Percentiles rank a stretch among this genome's conserved stretches.
Conservation (phyloP, 2,329 filamentous ascomycete species). For the Pseudocercospora vitis region DNA sequence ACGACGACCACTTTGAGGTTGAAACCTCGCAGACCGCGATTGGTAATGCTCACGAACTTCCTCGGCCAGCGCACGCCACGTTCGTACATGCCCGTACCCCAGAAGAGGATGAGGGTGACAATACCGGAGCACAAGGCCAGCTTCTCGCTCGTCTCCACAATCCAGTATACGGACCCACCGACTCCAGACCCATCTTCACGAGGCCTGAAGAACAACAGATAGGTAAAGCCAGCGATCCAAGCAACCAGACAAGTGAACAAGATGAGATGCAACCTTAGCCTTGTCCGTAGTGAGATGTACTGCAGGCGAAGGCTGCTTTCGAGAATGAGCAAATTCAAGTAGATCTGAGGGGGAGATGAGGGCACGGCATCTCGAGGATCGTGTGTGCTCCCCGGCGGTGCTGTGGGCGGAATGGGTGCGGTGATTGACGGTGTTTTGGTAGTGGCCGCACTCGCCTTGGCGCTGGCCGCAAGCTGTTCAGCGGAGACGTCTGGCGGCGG, state of each 20-base stretch:
- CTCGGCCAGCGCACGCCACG: slow-evolving; percentile 91
- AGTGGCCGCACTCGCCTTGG: slow-evolving; percentile 31
- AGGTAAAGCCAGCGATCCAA: slow-evolving; percentile 84
- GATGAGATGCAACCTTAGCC: slow-evolving; percentile 88
- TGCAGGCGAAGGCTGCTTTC: slow-evolving; percentile 91
- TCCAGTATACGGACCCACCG: slow-evolving; percentile 94
- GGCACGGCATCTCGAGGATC: slow-evolving; percentile 80
- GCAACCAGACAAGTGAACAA: slow-evolving; percentile 75
- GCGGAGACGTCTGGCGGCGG: slow-evolving; percentile 62
- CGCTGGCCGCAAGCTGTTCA: slow-evolving; percentile 42
- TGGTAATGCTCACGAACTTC: slow-evolving; percentile 84
- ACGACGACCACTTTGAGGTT: slow-evolving; percentile 96
- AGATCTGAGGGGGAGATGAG: slow-evolving; percentile 93
- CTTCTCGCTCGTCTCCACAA: slow-evolving; percentile 85
- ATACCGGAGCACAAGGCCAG: slow-evolving; percentile 88
- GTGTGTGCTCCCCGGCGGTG: slow-evolving; percentile 39
- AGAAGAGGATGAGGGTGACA: slow-evolving; percentile 81
- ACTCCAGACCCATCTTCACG: slow-evolving; percentile 89
- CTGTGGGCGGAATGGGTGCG: slow-evolving; percentile 38
- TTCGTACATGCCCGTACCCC: slow-evolving; percentile 96
- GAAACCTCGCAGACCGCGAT: slow-evolving; percentile 84
- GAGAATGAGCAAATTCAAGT: slow-evolving; percentile 95
- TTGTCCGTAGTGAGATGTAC: slow-evolving; percentile 84
- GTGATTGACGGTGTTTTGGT: slow-evolving; percentile 51
- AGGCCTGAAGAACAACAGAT: slow-evolving; percentile 91